Conservation (phyloP, 2,329 filamentous ascomycete genomes). For the Fonsecaea pedrosoi region DNA sequence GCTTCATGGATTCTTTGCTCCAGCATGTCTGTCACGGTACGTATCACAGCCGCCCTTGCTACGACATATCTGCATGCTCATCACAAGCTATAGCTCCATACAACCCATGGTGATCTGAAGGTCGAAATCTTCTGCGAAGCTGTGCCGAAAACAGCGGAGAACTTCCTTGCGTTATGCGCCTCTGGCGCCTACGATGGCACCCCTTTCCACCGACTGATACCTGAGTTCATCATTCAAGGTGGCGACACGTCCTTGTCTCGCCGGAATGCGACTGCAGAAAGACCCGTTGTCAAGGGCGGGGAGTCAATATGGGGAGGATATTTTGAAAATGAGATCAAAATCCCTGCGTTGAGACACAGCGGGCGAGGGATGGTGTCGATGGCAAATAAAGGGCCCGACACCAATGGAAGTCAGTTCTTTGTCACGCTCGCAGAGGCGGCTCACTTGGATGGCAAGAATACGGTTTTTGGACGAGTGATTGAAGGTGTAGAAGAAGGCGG, state of each 20-base stretch:
- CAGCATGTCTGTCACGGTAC: conserved; percentile 39
- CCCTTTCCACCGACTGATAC: conserved; percentile 69
- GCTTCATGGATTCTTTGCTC: conserved; percentile 24
- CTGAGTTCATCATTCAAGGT: conserved; percentile 69
- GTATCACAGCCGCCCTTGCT: not conserved
- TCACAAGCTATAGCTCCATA: conserved; percentile 68
- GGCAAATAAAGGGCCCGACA: conserved; percentile 63
- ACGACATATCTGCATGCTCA: not conserved
- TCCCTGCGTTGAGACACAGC: conserved; percentile 64
- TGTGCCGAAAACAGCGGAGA: conserved; percentile 89
- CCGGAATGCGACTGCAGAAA: conserved; percentile 46
- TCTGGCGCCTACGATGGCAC: conserved; percentile 65
- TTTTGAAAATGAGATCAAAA: conserved; percentile 68
- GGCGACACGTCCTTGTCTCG: conserved; percentile 60
- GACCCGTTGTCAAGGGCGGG: conserved; percentile 61
- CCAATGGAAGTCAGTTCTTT: conserved; percentile 70
- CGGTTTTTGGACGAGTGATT: conserved; percentile 69
- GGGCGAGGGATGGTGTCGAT: conserved; percentile 64
- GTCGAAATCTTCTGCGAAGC: conserved; percentile 95
- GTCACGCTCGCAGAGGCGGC: conserved; percentile 66
- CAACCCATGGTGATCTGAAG: conserved; percentile 87
- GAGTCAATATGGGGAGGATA: conserved; percentile 62
- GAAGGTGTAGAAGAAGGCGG: conserved; percentile 53
- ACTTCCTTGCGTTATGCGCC: conserved; percentile 71
- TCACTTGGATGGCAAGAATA: conserved; percentile 71